These are phyloP conservation scores for Apiospora kogelbergensis DNA, from an alignment of 2,329 filamentous ascomycete species.

Conservation along the genomic window DNA sequence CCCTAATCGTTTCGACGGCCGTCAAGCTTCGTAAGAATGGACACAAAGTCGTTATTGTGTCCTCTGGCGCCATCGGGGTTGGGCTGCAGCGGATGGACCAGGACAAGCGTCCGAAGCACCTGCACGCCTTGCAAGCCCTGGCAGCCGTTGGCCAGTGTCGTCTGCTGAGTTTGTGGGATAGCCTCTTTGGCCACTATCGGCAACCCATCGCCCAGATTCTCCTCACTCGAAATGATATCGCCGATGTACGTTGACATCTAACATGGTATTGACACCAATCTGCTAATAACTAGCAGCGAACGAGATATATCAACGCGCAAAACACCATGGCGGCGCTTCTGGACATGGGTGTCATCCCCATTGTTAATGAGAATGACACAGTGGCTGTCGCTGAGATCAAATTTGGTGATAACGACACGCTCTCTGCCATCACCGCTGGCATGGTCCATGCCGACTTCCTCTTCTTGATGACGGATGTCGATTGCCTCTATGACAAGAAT, in stretches of 20 bases:
- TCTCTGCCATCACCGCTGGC: constrained; percentile 92
- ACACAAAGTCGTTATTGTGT: constrained; percentile 92
- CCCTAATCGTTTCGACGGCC: constrained; percentile 91
- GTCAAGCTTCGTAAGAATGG: constrained; percentile 86
- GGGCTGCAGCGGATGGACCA: constrained; percentile 89
- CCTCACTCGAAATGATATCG: constrained; percentile 92
- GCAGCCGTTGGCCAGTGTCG: constrained; percentile 96
- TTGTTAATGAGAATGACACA: constrained; percentile 99
- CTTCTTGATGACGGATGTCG: constrained; percentile 98
- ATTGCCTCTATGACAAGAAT: constrained; percentile 96
- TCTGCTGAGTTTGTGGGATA: constrained; percentile 94
- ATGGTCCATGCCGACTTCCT: constrained; percentile 97
- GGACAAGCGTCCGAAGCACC: constrained; percentile 82
- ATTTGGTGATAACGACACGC: constrained; percentile 97
- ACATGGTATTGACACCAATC: constrained; percentile 17
- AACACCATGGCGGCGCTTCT: constrained; percentile 90
- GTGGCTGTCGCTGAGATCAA: constrained; percentile 97
- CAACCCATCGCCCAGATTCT: constrained; percentile 95
- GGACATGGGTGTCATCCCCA: constrained; percentile 94
- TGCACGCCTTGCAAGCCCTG: constrained; percentile 87
- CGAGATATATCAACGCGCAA: constrained; percentile 93
- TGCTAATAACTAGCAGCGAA: constrained; percentile 54
- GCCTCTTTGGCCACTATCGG: constrained; percentile 80
- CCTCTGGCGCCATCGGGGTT: constrained; percentile 94
- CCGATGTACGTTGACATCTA: constrained; percentile 63